phyloP scores from a whole-genome alignment of 345 rosid species.

The Syzygium aqueum region DNA sequence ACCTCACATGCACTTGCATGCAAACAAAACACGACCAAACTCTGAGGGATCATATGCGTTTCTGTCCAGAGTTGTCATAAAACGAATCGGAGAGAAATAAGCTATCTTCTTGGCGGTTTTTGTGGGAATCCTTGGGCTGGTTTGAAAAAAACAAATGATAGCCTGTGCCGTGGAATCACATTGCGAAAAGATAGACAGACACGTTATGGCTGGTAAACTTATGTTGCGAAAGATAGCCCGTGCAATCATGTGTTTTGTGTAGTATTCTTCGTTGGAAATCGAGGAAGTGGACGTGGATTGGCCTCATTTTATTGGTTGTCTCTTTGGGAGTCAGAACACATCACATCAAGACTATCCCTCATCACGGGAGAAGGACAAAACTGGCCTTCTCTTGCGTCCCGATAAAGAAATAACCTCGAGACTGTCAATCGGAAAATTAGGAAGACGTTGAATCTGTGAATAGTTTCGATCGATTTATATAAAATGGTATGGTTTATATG shows the following conservation, averaged over 20 bases:
- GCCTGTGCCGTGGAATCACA: no score
- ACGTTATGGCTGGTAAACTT: background rate
- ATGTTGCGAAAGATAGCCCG: background rate
- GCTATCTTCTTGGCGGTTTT: background rate
- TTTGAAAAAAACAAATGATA: background rate
- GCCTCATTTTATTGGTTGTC: background rate
- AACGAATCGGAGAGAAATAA: background rate
- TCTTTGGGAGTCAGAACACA: background rate
- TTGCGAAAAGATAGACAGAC: background rate
- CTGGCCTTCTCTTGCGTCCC: background rate
- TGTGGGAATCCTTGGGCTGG: background rate
- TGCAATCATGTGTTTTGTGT: background rate
- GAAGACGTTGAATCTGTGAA: background rate
- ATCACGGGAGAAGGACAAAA: background rate
- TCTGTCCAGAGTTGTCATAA: background rate
- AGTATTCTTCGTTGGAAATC: background rate
- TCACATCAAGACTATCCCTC: background rate
- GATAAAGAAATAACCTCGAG: background rate
- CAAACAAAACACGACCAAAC: background rate
- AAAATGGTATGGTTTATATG: background rate
- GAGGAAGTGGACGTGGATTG: background rate
- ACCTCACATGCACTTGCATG: background rate
- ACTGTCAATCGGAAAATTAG: background rate
- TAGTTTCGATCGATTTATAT: background rate
- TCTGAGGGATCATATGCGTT: background rate